Conservation (phyloP, 176 grass and related monocot species). For the Phoenix dactylifera region DNA sequence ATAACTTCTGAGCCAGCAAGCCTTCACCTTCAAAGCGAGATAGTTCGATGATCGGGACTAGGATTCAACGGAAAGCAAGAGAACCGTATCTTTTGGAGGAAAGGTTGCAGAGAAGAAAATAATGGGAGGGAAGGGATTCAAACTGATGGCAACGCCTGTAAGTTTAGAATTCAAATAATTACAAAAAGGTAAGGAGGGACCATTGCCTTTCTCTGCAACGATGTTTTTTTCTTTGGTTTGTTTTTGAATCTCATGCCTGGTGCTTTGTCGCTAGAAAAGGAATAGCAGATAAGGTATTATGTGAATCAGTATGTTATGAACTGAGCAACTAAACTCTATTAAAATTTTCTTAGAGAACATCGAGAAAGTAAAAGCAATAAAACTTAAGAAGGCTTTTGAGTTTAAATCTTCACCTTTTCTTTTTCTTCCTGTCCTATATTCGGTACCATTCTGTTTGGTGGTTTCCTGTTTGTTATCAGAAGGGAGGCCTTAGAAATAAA, state of each 20-base stretch:
- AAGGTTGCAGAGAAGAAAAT: not conserved
- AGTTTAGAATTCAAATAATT: conserved; percentile 16
- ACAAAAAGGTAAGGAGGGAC: conserved; percentile 7
- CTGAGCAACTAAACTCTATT: too few relatives aligned
- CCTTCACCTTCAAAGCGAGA: too few relatives aligned
- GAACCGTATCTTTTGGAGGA: not conserved
- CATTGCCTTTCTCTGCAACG: too few relatives aligned
- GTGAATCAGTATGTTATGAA: not conserved
- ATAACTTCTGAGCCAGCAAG: too few relatives aligned
- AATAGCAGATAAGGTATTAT: not conserved
- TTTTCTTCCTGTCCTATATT: not conserved
- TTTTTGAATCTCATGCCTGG: conserved; percentile 23
- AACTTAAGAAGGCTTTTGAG: not conserved
- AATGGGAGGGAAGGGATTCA: conserved; percentile 23
- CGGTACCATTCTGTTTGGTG: too few relatives aligned
- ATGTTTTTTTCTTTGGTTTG: not conserved
- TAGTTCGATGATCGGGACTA: too few relatives aligned
- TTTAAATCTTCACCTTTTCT: not conserved
- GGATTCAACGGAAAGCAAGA: not conserved
- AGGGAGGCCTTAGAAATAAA: too few relatives aligned
- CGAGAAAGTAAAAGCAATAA: not conserved
- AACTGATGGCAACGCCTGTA: conserved; percentile 12
- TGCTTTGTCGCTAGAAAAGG: conserved; percentile 20
- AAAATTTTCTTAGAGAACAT: too few relatives aligned
- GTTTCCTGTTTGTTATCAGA: too few relatives aligned